Conservation (phyloP, 1,139 yeast genomes). For the Geotrichum klebahnii region DNA sequence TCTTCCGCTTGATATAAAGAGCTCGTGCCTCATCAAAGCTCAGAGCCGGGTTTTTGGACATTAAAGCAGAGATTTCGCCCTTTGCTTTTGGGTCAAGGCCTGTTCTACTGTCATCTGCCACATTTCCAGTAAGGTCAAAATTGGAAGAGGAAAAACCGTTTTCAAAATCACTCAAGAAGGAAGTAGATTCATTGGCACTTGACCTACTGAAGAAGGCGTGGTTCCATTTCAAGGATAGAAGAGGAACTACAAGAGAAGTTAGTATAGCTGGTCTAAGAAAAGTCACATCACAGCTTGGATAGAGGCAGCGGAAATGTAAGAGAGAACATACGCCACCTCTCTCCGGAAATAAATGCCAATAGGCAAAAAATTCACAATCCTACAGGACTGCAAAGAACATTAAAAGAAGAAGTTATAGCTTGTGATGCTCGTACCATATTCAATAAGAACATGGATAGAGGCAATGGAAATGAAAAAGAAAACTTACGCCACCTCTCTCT, state of each 20-base stretch:
- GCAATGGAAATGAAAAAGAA: background rate
- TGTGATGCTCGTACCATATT: constrained; percentile 6
- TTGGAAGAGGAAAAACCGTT: constrained; percentile 60
- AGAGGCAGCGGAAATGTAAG: background rate
- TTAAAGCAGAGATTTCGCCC: constrained; percentile 49
- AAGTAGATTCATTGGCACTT: background rate
- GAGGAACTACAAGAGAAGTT: background rate
- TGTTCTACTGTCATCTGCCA: constrained; percentile 50
- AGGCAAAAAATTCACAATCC: background rate
- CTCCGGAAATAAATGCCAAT: background rate
- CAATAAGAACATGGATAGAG: background rate
- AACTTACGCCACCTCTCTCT: constrained; percentile 8
- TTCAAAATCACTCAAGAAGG: constrained; percentile 50
- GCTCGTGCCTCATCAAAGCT: constrained; percentile 70
- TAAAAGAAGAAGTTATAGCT: background rate
- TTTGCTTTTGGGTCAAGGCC: constrained; percentile 61
- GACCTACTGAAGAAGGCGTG: background rate
- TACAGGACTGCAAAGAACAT: background rate
- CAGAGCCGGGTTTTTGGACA: constrained; percentile 48
- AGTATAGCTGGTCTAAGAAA: background rate
- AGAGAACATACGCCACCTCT: constrained; percentile 3
- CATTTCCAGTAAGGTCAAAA: constrained; percentile 51
- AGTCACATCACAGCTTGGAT: too few relatives aligned
- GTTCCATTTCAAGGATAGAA: background rate
- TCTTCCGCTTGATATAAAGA: constrained; percentile 46